phyloP scores from a whole-genome alignment of 495 filamentous ascomycete species.

The Annulohypoxylon bovei region DNA sequence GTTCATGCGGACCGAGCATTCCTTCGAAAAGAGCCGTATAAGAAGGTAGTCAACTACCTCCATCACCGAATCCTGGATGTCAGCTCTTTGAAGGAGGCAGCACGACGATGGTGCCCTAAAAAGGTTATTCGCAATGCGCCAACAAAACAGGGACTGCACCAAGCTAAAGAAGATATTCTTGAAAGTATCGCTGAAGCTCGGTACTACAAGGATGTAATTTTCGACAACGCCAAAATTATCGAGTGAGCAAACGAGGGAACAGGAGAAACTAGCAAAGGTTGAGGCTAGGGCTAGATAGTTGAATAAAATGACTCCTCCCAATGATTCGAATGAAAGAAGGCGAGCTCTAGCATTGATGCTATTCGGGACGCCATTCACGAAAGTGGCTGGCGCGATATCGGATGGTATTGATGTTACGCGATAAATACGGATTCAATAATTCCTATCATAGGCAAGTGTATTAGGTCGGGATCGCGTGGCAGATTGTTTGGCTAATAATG shows the following conservation, averaged over 20 bases:
- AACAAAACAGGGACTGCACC: constrained; percentile 77
- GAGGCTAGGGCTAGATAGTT: neutral
- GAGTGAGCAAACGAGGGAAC: neutral
- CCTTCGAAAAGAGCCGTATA: constrained; percentile 77
- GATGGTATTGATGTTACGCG: constrained; percentile 4
- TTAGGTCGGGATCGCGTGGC: constrained; percentile 29
- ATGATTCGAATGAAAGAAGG: neutral
- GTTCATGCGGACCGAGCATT: constrained; percentile 92
- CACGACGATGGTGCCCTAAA: constrained; percentile 77
- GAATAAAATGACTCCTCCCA: neutral
- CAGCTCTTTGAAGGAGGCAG: constrained; percentile 89
- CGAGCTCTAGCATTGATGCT: constrained; percentile 4
- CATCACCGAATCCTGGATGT: constrained; percentile 94
- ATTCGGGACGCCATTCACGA: neutral
- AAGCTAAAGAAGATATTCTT: constrained; percentile 88
- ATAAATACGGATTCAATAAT: constrained; percentile 5
- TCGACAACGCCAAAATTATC: constrained; percentile 43
- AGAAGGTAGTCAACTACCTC: constrained; percentile 74
- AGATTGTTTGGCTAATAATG: constrained; percentile 28
- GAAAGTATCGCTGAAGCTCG: constrained; percentile 93
- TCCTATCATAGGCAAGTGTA: neutral
- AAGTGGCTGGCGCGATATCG: constrained; percentile 29
- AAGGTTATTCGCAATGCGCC: constrained; percentile 69
- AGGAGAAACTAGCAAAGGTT: neutral
- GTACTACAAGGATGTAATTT: constrained; percentile 77